Conservation (phyloP, 805 yeast species). For the Yamadazyma sp. region DNA sequence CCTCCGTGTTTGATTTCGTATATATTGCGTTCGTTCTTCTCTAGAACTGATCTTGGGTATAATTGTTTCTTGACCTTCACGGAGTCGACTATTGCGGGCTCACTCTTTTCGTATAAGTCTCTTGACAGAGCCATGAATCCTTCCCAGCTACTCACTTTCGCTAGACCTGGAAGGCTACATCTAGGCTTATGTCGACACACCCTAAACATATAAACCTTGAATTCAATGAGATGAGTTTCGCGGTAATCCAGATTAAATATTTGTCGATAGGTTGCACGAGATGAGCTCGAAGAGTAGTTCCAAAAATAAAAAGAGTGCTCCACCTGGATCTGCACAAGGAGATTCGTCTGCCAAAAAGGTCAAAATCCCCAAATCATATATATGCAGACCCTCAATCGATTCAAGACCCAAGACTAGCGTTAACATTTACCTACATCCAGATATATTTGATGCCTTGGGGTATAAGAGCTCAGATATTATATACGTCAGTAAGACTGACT, state of each 20-base stretch:
- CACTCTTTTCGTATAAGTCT: too few species aligned
- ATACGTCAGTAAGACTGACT: conserved; percentile 40
- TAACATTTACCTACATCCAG: conserved; percentile 43
- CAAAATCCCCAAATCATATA: conserved; percentile 40
- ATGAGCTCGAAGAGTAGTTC: conserved; percentile 15
- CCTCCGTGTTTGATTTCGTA: too few species aligned
- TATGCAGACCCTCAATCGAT: conserved; percentile 36
- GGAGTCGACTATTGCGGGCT: too few species aligned
- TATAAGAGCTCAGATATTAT: conserved; percentile 47
- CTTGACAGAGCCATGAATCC: too few species aligned
- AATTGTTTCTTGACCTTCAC: too few species aligned
- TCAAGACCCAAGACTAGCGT: conserved; percentile 25
- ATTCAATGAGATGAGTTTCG: conserved; percentile 14
- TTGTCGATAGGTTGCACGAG: conserved; percentile 1
- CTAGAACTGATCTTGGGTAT: too few species aligned
- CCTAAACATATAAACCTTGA: background rate
- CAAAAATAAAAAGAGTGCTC: conserved; percentile 3
- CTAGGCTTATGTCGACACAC: background rate
- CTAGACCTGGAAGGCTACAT: background rate
- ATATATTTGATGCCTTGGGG: conserved; percentile 48
- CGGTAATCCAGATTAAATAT: conserved; percentile 4
- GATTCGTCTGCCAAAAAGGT: conserved; percentile 28
- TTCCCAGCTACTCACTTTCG: too few species aligned
- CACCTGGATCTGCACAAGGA: conserved; percentile 2
- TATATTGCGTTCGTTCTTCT: too few species aligned